Base-by-base conservation (phyloP, 2,329 filamentous ascomycete genomes). In the Monosporascus sp. region DNA sequence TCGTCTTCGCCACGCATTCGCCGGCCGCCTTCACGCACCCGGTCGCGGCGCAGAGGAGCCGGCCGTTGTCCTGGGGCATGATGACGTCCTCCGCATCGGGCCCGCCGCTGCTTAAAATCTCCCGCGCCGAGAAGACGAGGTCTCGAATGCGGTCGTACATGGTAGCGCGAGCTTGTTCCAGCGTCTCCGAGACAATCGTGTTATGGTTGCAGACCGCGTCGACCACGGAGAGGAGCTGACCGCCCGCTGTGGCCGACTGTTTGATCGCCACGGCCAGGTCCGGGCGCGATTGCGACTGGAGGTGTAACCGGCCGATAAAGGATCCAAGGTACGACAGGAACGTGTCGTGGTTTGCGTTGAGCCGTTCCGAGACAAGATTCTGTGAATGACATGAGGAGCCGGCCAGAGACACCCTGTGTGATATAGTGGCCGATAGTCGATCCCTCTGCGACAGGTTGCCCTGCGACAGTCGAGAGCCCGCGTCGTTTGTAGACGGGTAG, bases 251-350 rank as follows among this genome's bases (percentile, higher is more conserved):
- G 9, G 92, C 89, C 8, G 92, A 90, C 67, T 93, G 86, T 65
- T 89, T 86, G 47, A 95, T 93, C 17, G 89, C 91, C 11, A 85
- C 74, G 34, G 91, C 84, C 48, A 97, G 79, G 67, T 96, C 91
- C 1, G 88, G 83, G 8, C 90, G 87, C 7, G 91, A 94, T 57
- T 94, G 87, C n/a, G 92, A 94, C 68, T 97, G 91, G 55, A 97
- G 78, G 69, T 97, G 90, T 52, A 97, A 80, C 38, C 84, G 79
- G 17, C 94, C 94, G 67, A 97, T 93, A 68, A 97, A 96, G 5
- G 90, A 95, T 49, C 90, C 93, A 49, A 99, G 82, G 65, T 92
- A 88, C 6, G 92, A 94, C 50, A 99, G 75, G 65, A 97, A 96
- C 7, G 83, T 83, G 72, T 97, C 92, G 72, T 97, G 91, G 49